These are phyloP conservation scores for Neolentinus lepideus DNA, from an alignment of 1,284 basidiomycete genomes.

Conservation along the genomic window DNA sequence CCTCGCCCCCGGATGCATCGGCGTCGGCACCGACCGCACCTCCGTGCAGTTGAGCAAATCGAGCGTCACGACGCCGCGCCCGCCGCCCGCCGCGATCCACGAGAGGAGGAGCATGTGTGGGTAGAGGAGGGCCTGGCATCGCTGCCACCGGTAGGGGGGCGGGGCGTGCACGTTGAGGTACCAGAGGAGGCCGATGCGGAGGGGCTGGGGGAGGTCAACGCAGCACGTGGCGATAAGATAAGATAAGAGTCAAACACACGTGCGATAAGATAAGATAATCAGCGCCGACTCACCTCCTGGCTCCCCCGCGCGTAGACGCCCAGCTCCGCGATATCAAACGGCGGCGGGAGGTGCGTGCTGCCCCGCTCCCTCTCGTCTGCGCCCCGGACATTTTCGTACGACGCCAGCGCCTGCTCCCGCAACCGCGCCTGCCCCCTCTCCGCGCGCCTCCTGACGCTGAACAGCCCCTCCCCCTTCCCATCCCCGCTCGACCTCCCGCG, in stretches of 20 bases:
- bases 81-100: conserved; percentile 76
- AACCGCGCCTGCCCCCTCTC: conserved; percentile 36
- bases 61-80: conserved; percentile 73
- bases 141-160: conserved; percentile 77
- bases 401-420: conserved; percentile 22
- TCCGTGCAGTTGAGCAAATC: conserved; percentile 80
- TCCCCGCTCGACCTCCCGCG: not conserved
- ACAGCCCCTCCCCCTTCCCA: conserved; percentile 39
- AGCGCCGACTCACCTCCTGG: conserved; percentile 36
- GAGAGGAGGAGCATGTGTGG: conserved; percentile 73
- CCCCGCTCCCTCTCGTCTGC: conserved; percentile 8
- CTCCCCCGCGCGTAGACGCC: conserved; percentile 33
- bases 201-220: conserved; percentile 43
- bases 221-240: conserved; percentile 8
- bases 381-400: not conserved
- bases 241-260: conserved; percentile 14
- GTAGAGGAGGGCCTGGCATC: conserved; percentile 78
- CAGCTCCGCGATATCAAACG: conserved; percentile 39
- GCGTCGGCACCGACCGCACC: conserved; percentile 73
- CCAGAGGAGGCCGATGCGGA: conserved; percentile 78
- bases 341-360: conserved; percentile 28
- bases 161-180: conserved; percentile 83
- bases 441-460: conserved; percentile 55
- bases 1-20: conserved; percentile 65
- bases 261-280: conserved; percentile 6